Evolutionary conservation across 805 yeast genomes (phyloP), one percentile per base, ranked within the genome.

Genomic region (Cyberlindnera amylophila): DNA sequence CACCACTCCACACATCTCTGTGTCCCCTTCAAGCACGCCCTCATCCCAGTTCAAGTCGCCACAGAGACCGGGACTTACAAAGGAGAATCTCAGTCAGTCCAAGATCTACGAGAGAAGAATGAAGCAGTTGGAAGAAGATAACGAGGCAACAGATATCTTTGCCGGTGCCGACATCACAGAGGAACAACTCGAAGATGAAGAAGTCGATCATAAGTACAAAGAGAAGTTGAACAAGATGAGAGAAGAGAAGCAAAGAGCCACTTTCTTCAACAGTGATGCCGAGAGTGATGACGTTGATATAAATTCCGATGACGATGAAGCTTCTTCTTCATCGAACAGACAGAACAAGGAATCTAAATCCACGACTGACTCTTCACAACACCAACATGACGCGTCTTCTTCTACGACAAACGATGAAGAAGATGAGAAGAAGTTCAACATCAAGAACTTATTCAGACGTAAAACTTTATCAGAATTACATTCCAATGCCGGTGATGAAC

Each of bases 251-350:
- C 36, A 38, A 15, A n/a, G 19, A 28, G 52, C 44, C 13, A 52
- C 49, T 10, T 52, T 52, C 34, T 48, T 38, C 36, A 41, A 47
- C 32, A 47, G 43, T 13, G 51, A 51, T 17, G 21, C 41, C 2
- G 58, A 54, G 16, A 52, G 54, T 19, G 61, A 40, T n/a, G 44
- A 55, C 34, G 47, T 53, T 29, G 51, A 54, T 34, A 43, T 53
- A 14, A 38, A 54, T 15, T 54, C 58, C 1, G 58, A 44, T 7
- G 24, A 33, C 12, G 52, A 50, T 5, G 21, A 8, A 3, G 13
- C 32, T 8, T 17, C 32, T 8, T 17, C 44, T 4, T 21, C 24
- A 21, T 21, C 24, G 24, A 21, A 21, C 24, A 21, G 9, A 21
- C 6, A 21, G 24, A 14, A 17, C 19, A 21, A 12, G 10, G 31